Evolutionary conservation across 1,284 basidiomycete species (phyloP), one percentile per base, ranked within the genome.

Genomic region (Bjerkandera adusta): DNA sequence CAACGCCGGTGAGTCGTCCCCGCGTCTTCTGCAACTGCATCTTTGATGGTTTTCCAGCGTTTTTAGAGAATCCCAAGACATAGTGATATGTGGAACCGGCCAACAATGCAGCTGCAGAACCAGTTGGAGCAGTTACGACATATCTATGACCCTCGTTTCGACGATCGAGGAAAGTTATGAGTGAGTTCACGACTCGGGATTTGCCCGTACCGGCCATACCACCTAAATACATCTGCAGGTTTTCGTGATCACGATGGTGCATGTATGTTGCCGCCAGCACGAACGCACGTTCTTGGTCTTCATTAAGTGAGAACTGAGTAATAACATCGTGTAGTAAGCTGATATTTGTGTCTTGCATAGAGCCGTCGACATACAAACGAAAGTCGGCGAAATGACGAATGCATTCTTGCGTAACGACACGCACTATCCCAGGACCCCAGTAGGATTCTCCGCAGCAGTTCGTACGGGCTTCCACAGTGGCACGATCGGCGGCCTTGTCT

Each of bases 151-250:
- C 20, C 33, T 66, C 57, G 26, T 53, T 37, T 15, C n/a, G 1
- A 8, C n/a, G n/a, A n/a, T 45, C 35, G 48, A 71, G 68, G 18
- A 67, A 68, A 16, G 3, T 0, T 5, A 50, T 57, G 0, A 68
- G 13, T 0, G 68, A 66, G 16, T 67, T 62, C 0, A 75, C 50
- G 0, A 75, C 72, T 43, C 65, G 66, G 4, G 67, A 64, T 54
- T 75, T 73, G 1, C 71, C 69, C n/a, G 69, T 69, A 7, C 70
- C 65, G 3, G 51, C 66, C 61, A 65, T 65, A 1, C 68, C 68
- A 6, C 61, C 66, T 1, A 71, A 22, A 47, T 69, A 64, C 65
- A 71, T 68, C n/a, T n/a, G n/a, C 32, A 54, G 68, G 46, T 16
- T 57, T 62, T 1, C 53, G 42, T 3, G 47, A 25, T 25, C 36